Base-by-base conservation (phyloP, 352 stramenopile genomes). In the Globisporangium okanoganense region DNA sequence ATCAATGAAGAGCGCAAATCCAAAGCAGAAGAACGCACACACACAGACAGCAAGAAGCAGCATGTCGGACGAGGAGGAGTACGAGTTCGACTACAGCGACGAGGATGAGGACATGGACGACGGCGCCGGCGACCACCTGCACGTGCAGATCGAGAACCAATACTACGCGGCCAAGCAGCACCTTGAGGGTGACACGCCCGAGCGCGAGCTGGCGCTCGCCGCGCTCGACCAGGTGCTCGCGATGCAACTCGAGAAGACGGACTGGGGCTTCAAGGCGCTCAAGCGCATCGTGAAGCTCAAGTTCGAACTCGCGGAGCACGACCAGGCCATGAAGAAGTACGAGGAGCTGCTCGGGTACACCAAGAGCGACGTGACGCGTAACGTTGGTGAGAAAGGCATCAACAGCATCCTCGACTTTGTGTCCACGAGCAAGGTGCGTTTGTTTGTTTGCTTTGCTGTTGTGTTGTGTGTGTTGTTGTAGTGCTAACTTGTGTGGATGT, bases 351-450 rank as follows among this genome's bases (percentile, higher is more conserved):
- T 98, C 35, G 83, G 90, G 27, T 92, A 93, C 59, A 94, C 78
- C 12, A 90, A 91, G 58, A 90, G 82, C 55, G 85, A 79, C 48
- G 88, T 98, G 41, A 97, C 81, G 63, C 88, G 92, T 27, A 98
- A 98, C 70, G 88, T 96, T 20, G 79, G 95, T 47, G 94, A 98
- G 76, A 98, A 98, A 64, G 94, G 93, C 38, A 96, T 98, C 65
- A 98, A 98, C 75, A 88, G 85, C 41, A 98, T 98, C 72, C 74
- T 98, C 51, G 93, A 98, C 70, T 94, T 94, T 62, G 88, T 98
- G 4, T 96, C 90, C 7, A 91, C 85, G 8, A 90, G 77, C 74
- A 91, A 88, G 70, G 78, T 75, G 41, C n/a, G 61, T 5, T 22
- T 61, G 35, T 20, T 29, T 40, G 31, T 45, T 9, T 16, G 10